Percentiles rank a stretch among this genome's conserved stretches.
These are phyloP conservation scores for Nitzschia sp. DNA, from an alignment of 108 stramenopile species.

Conservation along the genomic window DNA sequence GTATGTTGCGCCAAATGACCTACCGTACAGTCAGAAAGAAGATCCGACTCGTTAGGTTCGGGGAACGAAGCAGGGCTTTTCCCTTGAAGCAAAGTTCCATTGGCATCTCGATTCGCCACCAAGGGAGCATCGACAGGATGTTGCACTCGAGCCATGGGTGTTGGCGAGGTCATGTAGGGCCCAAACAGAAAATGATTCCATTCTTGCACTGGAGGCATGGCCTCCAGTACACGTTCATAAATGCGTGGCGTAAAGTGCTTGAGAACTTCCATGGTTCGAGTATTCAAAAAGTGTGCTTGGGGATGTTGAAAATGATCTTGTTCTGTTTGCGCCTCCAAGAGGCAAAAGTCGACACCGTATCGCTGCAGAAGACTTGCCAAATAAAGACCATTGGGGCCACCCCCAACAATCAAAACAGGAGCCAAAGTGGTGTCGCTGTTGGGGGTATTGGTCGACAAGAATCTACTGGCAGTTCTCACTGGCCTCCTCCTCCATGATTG, in stretches of 20 bases:
- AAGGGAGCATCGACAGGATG: constrained; percentile 68
- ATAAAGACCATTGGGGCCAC: constrained; percentile 75
- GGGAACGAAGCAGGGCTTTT: not conserved
- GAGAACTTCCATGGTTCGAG: constrained; percentile 89
- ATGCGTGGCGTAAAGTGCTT: constrained; percentile 40
- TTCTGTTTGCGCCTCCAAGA: constrained; percentile 59
- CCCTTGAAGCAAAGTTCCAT: constrained; percentile 38
- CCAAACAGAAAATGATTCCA: constrained; percentile 79
- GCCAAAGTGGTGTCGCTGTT: not conserved
- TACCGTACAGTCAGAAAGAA: constrained; percentile 46
- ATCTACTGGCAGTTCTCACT: too few relatives aligned
- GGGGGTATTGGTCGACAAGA: too few relatives aligned
- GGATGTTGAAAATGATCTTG: constrained; percentile 69
- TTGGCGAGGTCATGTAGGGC: constrained; percentile 40
- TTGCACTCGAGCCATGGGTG: constrained; percentile 61
- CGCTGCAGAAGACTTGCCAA: constrained; percentile 62
- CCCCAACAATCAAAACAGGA: constrained; percentile 70
- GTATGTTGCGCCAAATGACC: constrained; percentile 64
- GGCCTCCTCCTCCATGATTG: too few relatives aligned
- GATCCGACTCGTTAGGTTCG: not conserved
- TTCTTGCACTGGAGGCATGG: constrained; percentile 63
- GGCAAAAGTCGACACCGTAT: constrained; percentile 48
- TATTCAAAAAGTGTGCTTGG: constrained; percentile 93
- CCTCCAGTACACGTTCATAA: constrained; percentile 39
- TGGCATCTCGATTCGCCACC: constrained; percentile 46